A percentile compares a stretch with the other conserved stretches of the same genome.
These are phyloP conservation scores for Tylopilus sp. DNA, from an alignment of 1,284 basidiomycete species.

Conservation along the genomic window DNA sequence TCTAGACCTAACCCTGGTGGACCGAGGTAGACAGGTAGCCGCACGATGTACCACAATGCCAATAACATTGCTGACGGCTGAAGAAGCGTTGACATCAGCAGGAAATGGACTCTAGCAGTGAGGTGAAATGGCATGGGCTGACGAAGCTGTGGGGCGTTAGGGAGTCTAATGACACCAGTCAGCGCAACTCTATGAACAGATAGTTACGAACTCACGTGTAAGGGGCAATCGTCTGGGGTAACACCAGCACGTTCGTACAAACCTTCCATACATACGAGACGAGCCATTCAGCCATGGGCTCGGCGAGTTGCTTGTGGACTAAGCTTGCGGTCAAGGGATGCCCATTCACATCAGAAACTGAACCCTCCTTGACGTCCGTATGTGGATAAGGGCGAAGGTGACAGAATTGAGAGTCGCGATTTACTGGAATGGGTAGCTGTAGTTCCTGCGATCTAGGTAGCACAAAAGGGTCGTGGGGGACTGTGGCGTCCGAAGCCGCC, in stretches of 20 bases:
- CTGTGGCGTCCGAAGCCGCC: conserved; percentile 37
- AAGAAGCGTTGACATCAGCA: conserved; percentile 73
- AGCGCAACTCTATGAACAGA: conserved; percentile 7
- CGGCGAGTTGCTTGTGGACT: conserved; percentile 65
- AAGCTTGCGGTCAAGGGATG: conserved; percentile 48
- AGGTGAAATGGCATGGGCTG: conserved; percentile 45
- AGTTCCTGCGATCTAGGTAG: conserved; percentile 22
- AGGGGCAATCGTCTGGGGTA: conserved; percentile 47
- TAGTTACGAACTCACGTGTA: conserved; percentile 41
- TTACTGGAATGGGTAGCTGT: conserved; percentile 18
- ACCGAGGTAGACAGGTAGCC: conserved; percentile 68
- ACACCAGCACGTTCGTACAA: conserved; percentile 61
- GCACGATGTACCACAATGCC: conserved; percentile 79
- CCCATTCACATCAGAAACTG: conserved; percentile 11
- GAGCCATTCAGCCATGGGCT: conserved; percentile 74
- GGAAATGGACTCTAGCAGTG: conserved; percentile 62
- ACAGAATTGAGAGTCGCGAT: conserved; percentile 21
- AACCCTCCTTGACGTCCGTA: conserved; percentile 17
- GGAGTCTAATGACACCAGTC: conserved; percentile 27
- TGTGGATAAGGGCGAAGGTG: conserved; percentile 14
- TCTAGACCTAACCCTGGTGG: conserved; percentile 43
- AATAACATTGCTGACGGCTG: conserved; percentile 78
- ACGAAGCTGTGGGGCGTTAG: conserved; percentile 33
- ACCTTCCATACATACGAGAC: conserved; percentile 75
- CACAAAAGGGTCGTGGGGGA: conserved; percentile 20